Evolutionary conservation across 345 rosid species (phyloP).

Genomic region (Acer yangbiense): DNA sequence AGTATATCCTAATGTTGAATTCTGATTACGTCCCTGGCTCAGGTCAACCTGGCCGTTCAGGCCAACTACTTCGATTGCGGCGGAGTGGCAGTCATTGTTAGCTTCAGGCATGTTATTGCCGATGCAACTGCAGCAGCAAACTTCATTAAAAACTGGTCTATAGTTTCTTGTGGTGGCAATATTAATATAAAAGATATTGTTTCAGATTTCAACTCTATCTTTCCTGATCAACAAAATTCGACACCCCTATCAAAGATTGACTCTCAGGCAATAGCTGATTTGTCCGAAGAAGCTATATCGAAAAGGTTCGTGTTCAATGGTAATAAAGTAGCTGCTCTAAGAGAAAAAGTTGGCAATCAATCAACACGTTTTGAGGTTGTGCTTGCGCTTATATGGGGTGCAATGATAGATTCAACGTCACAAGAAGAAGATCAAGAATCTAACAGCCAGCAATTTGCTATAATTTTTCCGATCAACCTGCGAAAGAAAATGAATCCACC

Average conservation of each 20-base stretch:
- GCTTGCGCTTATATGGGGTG: conserved; percentile 24
- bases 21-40: too few relatives aligned
- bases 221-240: conserved; percentile 23
- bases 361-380: conserved; percentile 27
- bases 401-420: background rate
- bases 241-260: background rate
- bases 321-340: conserved; percentile 9
- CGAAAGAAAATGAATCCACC: conserved; percentile 27
- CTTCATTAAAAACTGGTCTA: conserved; percentile 30
- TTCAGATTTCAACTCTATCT: background rate
- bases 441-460: background rate
- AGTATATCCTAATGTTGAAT: too few relatives aligned
- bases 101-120: conserved; percentile 25
- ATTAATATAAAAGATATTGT: background rate
- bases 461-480: conserved; percentile 3
- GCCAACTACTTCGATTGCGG: conserved; percentile 31
- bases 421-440: background rate
- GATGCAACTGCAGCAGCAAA: conserved; percentile 24
- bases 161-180: conserved; percentile 3
- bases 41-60: conserved; percentile 19
- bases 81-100: conserved; percentile 32
- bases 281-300: background rate
- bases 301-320: conserved; percentile 28
- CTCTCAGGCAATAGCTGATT: background rate
- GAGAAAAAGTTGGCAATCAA: conserved; percentile 7